Evolutionary conservation across 1,284 basidiomycete species (phyloP).

Genomic region (Leccinum griseonigrum): DNA sequence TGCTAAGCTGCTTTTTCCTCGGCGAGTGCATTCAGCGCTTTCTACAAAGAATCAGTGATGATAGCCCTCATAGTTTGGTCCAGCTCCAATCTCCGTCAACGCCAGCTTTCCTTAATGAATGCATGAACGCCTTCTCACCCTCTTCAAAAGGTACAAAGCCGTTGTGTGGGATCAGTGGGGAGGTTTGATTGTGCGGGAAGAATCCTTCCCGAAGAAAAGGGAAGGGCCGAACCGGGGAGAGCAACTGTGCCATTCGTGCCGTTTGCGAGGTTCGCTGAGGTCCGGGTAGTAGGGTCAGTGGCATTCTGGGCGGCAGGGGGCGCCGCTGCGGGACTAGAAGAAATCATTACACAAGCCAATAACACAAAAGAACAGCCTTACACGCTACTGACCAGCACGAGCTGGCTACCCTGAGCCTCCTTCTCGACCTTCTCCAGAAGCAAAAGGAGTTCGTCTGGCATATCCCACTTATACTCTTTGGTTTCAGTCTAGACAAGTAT

Average conservation of each 20-base stretch:
- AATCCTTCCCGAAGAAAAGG: slow-evolving; percentile 55
- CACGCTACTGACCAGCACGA: slow-evolving; percentile 32
- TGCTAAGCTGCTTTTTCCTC: slow-evolving; percentile 95
- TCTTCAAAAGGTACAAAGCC: slow-evolving; percentile 86
- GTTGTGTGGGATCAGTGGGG: slow-evolving; percentile 82
- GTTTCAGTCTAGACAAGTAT: slow-evolving; percentile 57
- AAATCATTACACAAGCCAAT: not conserved
- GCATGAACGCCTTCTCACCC: slow-evolving; percentile 92
- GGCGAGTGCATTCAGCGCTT: slow-evolving; percentile 88
- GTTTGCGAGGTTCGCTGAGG: slow-evolving; percentile 33
- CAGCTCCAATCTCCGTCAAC: slow-evolving; percentile 94
- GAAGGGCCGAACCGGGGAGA: slow-evolving; percentile 51
- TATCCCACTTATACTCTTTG: slow-evolving; percentile 94
- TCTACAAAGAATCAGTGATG: slow-evolving; percentile 97
- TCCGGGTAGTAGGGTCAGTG: slow-evolving; percentile 9
- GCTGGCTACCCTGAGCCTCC: slow-evolving; percentile 46
- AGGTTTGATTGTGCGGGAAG: slow-evolving; percentile 74
- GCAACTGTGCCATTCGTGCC: slow-evolving; percentile 49
- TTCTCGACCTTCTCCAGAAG: slow-evolving; percentile 83
- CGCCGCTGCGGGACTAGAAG: slow-evolving; percentile 16
- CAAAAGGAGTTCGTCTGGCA: slow-evolving; percentile 83
- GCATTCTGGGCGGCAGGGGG: slow-evolving; percentile 13
- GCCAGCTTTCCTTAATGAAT: slow-evolving; percentile 83
- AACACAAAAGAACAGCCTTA: slow-evolving; percentile 14
- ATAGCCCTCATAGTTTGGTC: slow-evolving; percentile 97